These are phyloP conservation scores for Biancaea sappan DNA, from an alignment of 306 rosid genomes.

Conservation along the genomic window DNA sequence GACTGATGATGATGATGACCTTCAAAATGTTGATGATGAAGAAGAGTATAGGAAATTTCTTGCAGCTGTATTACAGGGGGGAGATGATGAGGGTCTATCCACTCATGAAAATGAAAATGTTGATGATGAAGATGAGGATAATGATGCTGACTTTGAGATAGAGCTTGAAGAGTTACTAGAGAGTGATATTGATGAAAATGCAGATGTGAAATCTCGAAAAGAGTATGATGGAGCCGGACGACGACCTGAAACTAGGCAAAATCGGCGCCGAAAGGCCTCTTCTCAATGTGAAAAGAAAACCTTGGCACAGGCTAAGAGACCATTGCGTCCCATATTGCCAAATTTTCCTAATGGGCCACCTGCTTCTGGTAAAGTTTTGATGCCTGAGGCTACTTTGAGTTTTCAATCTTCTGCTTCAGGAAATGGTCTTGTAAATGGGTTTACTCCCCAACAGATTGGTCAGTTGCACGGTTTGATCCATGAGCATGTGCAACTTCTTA, in stretches of 20 bases:
- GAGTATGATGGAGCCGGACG: slow-evolving; percentile 63
- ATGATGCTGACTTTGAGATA: slow-evolving; percentile 93
- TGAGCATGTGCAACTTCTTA: slow-evolving; percentile 89
- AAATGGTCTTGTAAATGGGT: slow-evolving; percentile 69
- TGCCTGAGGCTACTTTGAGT: slow-evolving; percentile 47
- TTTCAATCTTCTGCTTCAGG: slow-evolving; percentile 51
- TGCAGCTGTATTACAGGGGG: slow-evolving; percentile 75
- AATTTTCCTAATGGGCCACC: slow-evolving; percentile 53
- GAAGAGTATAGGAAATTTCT: slow-evolving; percentile 93
- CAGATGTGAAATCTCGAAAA: slow-evolving; percentile 37
- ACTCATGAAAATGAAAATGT: slow-evolving; percentile 64
- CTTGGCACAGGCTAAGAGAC: slow-evolving; percentile 60
- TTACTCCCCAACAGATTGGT: slow-evolving; percentile 78
- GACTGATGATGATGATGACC: slow-evolving; percentile 93
- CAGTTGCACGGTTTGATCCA: slow-evolving; percentile 82
- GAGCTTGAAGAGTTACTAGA: slow-evolving; percentile 95
- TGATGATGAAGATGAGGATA: slow-evolving; percentile 90
- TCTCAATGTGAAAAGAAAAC: slow-evolving; percentile 52
- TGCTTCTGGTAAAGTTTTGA: slow-evolving; percentile 51
- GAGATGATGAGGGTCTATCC: slow-evolving; percentile 55
- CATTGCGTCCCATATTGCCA: slow-evolving; percentile 85
- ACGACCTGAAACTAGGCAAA: slow-evolving; percentile 89
- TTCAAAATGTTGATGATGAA: slow-evolving; percentile 85
- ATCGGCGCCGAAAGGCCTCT: slow-evolving; percentile 55
- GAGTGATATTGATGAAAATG: slow-evolving; percentile 71